Percentiles rank a stretch among this genome's conserved stretches.
Evolutionary conservation across 768 basidiomycete genomes (phyloP).

Genomic region (Naganishia vishniacii): DNA sequence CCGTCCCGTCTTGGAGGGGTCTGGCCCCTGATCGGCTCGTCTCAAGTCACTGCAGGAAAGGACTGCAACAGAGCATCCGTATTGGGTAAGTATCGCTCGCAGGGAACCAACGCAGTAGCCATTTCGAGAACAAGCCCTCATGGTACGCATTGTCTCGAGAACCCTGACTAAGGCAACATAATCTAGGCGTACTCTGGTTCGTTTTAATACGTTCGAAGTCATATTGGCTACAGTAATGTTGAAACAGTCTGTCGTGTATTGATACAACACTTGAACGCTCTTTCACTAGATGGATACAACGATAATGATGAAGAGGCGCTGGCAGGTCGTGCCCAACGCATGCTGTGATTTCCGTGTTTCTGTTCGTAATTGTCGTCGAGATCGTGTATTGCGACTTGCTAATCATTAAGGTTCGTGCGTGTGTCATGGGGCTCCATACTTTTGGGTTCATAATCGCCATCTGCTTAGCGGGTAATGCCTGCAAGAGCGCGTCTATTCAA

Average conservation of each 20-base stretch:
- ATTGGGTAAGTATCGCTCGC: too few relatives aligned
- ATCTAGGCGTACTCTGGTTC: background rate
- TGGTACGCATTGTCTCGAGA: too few relatives aligned
- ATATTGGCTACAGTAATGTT: slow-evolving; percentile 7
- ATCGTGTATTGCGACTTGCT: background rate
- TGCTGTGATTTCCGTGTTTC: background rate
- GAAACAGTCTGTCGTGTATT: slow-evolving; percentile 7
- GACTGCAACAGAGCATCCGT: too few relatives aligned
- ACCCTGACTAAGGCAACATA: background rate
- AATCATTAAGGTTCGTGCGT: background rate
- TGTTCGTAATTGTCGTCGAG: background rate
- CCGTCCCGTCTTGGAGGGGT: too few relatives aligned
- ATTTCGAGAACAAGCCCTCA: background rate
- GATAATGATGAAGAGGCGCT: background rate
- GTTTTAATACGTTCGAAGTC: background rate
- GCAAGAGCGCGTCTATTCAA: background rate
- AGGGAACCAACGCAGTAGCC: background rate
- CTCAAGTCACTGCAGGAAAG: too few relatives aligned
- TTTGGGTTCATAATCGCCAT: background rate
- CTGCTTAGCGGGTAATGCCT: background rate
- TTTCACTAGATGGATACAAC: background rate
- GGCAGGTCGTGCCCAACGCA: background rate
- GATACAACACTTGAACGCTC: too few relatives aligned
- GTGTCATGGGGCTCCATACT: background rate
- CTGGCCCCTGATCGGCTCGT: too few relatives aligned